Conservation (phyloP, 139 green algal species). For the Chlorella sorokiniana region DNA sequence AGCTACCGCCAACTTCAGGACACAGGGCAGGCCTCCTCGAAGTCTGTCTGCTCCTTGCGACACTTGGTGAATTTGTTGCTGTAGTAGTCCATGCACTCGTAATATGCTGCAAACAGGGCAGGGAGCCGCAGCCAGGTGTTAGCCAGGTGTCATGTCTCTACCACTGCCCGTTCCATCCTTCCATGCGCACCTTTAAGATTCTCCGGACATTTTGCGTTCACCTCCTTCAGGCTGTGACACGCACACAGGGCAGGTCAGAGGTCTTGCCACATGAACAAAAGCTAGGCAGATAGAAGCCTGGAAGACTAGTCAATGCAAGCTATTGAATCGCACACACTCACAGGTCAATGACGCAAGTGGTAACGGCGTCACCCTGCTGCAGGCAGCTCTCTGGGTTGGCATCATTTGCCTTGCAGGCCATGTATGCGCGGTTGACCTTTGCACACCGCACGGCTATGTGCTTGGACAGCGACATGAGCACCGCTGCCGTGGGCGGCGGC, state of each 20-base stretch:
- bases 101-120: constrained; percentile 38
- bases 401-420: constrained; percentile 62
- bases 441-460: constrained; percentile 60
- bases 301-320: background rate
- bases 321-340: constrained; percentile 25
- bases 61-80: constrained; percentile 68
- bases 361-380: constrained; percentile 60
- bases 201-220: constrained; percentile 55
- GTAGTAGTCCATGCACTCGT: constrained; percentile 76
- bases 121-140: background rate
- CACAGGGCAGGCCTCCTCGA: constrained; percentile 46
- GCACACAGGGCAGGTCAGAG: background rate
- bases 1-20: background rate
- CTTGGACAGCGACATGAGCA: constrained; percentile 68
- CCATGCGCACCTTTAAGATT: constrained; percentile 50
- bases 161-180: background rate
- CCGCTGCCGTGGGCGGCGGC: constrained; percentile 58
- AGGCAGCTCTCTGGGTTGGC: constrained; percentile 64
- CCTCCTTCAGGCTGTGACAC: constrained; percentile 65
- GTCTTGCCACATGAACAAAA: background rate
- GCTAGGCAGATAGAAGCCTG: background rate
- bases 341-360: constrained; percentile 61
- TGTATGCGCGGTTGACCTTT: constrained; percentile 58
- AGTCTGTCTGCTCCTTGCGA: constrained; percentile 60
- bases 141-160: background rate